These are phyloP conservation scores for Rhynchosporium agropyri DNA, from an alignment of 2,329 filamentous ascomycete genomes.

Conservation along the genomic window DNA sequence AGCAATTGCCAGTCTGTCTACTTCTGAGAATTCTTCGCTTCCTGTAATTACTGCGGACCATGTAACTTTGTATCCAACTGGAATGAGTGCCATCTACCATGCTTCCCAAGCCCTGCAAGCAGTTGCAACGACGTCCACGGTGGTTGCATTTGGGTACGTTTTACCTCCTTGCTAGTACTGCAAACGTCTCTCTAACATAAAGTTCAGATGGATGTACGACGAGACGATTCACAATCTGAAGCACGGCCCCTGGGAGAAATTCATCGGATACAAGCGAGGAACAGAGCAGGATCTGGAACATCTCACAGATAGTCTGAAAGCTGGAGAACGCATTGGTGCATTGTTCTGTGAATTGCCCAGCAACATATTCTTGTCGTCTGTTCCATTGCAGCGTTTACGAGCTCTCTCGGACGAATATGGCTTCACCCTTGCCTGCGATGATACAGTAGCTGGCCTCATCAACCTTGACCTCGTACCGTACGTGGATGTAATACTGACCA, in stretches of 20 bases:
- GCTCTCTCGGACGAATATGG: slow-evolving; percentile 75
- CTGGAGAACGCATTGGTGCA: slow-evolving; percentile 57
- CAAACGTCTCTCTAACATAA: too few species aligned
- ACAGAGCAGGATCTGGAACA: slow-evolving; percentile 73
- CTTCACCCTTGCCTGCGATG: slow-evolving; percentile 90
- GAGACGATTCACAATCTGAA: neutral
- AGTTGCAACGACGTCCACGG: neutral
- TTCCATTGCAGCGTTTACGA: slow-evolving; percentile 61
- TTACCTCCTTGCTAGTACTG: too few species aligned
- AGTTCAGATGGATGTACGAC: slow-evolving; percentile 3
- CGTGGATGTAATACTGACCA: slow-evolving; percentile 87
- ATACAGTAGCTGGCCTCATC: slow-evolving; percentile 91
- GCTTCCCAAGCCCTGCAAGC: neutral
- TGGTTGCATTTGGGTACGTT: neutral
- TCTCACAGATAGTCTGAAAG: slow-evolving; percentile 28
- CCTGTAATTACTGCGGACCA: too few species aligned
- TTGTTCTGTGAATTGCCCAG: slow-evolving; percentile 92
- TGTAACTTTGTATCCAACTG: neutral
- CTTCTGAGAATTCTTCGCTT: too few species aligned
- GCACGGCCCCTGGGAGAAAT: neutral
- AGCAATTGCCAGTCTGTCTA: too few species aligned
- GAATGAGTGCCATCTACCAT: neutral
- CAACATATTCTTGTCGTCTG: slow-evolving; percentile 59
- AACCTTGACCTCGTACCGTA: slow-evolving; percentile 87
- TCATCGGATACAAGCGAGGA: slow-evolving; percentile 9